Evolutionary conservation across 2,329 filamentous ascomycete species (phyloP), one percentile per base, ranked within the genome.

Genomic region (Lasiodiplodia theobromae): DNA sequence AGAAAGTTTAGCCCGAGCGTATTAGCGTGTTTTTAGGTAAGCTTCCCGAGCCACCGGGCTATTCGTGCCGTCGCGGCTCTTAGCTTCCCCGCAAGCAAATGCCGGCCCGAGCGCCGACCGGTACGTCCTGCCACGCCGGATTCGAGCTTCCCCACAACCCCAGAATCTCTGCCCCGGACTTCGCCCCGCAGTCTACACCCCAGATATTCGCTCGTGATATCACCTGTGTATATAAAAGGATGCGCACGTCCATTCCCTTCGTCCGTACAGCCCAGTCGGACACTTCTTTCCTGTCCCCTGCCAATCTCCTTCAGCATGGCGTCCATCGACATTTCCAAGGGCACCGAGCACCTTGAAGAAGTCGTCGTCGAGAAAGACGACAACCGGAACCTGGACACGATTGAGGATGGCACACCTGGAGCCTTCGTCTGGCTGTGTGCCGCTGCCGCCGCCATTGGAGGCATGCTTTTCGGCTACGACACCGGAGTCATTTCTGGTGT

Each of bases 401-500:
- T 71, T 56, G 70, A 71, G 38, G 69, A 70, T 18, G 67, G 62
- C 63, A 71, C 71, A 37, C 69, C 69, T 2, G 58, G 66, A 18
- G 57, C 65, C 11, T 71, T 67, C 54, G 67, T 70, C 16, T 71
- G 68, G 71, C 68, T 71, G 8, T 58, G 34, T 52, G 69, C 71
- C 4, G 34, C 67, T 5, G 66, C 70, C 21, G 67, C 71, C 23
- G 70, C 71, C 10, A 70, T 72, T 37, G 71, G 70, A 25, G 71
- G 71, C 60, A 64, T 72, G 57, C 68, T 72, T 12, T 73, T 53
- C 11, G 51, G 49, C 28, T 79, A 80, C 67, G 78, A 80, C 65
- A 80, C 78, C 68, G 78, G 78, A 28, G 77, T 79, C 70, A 79
- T 80, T 56, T 77, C 75, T 14, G 77, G 76, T 2, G 77, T 81